Evolutionary conservation across 345 rosid genomes (phyloP), one percentile per base, ranked within the genome.

Genomic region (Camelina hispida): DNA sequence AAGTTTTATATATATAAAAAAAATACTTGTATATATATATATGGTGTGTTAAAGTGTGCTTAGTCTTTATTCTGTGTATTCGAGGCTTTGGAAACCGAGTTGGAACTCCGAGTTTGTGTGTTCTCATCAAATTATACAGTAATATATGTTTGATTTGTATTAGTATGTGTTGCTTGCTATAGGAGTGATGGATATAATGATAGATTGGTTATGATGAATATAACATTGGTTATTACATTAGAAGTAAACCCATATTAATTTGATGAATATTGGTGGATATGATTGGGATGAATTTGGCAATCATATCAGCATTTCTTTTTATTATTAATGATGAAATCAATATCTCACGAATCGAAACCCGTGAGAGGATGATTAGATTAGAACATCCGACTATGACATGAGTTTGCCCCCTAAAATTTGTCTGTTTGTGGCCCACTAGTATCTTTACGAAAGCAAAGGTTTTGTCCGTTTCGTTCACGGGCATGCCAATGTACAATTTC

Each of bases 101-200:
- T 50, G 17, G 20, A 67, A 67, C 73, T 75, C 79, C 34, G 63
- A 68, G 64, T 76, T 52, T 62, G 40, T 59, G 68, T 67, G 67
- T 50, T 57, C 23, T 28, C 30, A 28, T 28, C 30, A 25, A 42
- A 40, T 42, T 28, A 40, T 70, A 69, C 15, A 0, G 50, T 38
- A 58, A 30, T 8, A 12, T 48, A 38, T n/a, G 67, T 47, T 58
- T 50, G 44, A 25, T 34, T 28, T 56, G 42, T 38, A 50, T 50
- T 37, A 64, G 8, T 43, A 44, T 15, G 17, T 53, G 38, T 72
- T 11, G 18, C 18, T 18, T 17, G 6, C 5, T 30, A 55, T 40
- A 18, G 6, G 55, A 40, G 16, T 28, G 30, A 55, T 65, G 46
- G 58, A 50, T 8, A 52, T 71, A n/a, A 58, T 20, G 10, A 12